phyloP scores from a whole-genome alignment of 495 filamentous ascomycete species.

The Evernia prunastri region DNA sequence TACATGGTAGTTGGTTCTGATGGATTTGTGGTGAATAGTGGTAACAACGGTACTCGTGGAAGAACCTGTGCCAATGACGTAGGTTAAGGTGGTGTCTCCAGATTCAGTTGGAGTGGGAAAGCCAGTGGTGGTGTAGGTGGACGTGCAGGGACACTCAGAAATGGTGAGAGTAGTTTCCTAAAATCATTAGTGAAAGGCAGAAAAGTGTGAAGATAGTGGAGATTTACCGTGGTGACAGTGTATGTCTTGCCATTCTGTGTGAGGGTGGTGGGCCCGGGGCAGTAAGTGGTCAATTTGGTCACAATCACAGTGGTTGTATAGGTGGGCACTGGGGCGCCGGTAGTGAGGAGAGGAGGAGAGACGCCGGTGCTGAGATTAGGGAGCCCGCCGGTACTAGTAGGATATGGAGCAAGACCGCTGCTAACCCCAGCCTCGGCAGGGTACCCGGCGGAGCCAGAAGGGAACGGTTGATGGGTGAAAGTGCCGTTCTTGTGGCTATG shows the following conservation, averaged over 20 bases:
- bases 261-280: conserved; percentile 36
- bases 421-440: background rate
- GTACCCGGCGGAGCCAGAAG: conserved; percentile 3
- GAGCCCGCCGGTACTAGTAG: conserved; percentile 3
- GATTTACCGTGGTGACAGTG: conserved; percentile 62
- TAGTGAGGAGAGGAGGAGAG: conserved; percentile 6
- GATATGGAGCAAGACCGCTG: conserved; percentile 7
- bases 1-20: conserved; percentile 29
- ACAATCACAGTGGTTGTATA: conserved; percentile 10
- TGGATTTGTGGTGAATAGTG: conserved; percentile 46
- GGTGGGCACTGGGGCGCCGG: conserved; percentile 15
- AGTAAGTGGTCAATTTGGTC: conserved; percentile 18
- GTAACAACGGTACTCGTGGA: conserved; percentile 52
- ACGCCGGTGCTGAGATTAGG: conserved; percentile 11
- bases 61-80: conserved; percentile 50
- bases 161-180: conserved; percentile 30
- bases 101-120: conserved; percentile 24
- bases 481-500: conserved; percentile 24
- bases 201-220: too few relatives aligned
- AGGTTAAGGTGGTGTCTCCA: conserved; percentile 50
- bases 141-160: conserved; percentile 19
- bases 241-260: conserved; percentile 64
- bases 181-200: background rate
- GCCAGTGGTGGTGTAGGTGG: conserved; percentile 13
- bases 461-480: background rate